A percentile compares a stretch with the other conserved stretches of the same genome.
Conservation (phyloP, 192 early-diverging fungal genomes). For the Mortierella claussenii region DNA sequence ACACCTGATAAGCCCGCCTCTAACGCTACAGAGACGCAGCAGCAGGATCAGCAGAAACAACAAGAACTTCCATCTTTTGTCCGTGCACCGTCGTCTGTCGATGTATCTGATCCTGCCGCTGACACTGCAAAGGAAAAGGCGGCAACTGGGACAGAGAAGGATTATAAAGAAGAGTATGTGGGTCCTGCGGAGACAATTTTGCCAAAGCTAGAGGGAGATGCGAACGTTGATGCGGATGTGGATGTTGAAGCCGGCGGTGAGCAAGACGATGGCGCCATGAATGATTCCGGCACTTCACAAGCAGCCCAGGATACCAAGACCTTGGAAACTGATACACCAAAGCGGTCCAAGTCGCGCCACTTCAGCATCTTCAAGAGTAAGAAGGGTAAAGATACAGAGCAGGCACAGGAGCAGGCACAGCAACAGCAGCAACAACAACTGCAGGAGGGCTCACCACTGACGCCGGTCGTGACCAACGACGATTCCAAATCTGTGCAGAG, state of each 20-base stretch:
- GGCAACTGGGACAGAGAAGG: not conserved
- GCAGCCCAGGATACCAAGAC: constrained; percentile 4
- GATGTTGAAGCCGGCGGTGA: not conserved
- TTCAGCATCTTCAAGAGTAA: constrained; percentile 43
- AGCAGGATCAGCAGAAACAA: not conserved
- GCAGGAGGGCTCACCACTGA: not conserved
- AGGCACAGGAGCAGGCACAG: not conserved
- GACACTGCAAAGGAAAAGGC: not conserved
- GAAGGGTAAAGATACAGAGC: constrained; percentile 20
- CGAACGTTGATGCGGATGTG: no score
- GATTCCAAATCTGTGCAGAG: constrained; percentile 33
- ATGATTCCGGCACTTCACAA: not conserved
- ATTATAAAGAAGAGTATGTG: not conserved
- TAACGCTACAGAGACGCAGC: not conserved
- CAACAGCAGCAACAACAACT: not conserved
- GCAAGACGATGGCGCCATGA: not conserved
- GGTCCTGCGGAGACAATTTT: not conserved
- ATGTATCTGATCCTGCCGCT: not conserved
- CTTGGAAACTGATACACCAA: not conserved
- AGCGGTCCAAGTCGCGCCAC: constrained; percentile 28
- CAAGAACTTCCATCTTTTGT: no score
- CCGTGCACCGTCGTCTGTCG: not conserved
- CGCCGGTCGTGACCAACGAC: constrained; percentile 13
- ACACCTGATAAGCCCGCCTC: constrained; percentile 1
- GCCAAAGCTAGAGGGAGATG: no score